These are phyloP conservation scores for Rutidosis leptorrhynchoides DNA, from an alignment of 129 eudicot genomes.

Conservation along the genomic window DNA sequence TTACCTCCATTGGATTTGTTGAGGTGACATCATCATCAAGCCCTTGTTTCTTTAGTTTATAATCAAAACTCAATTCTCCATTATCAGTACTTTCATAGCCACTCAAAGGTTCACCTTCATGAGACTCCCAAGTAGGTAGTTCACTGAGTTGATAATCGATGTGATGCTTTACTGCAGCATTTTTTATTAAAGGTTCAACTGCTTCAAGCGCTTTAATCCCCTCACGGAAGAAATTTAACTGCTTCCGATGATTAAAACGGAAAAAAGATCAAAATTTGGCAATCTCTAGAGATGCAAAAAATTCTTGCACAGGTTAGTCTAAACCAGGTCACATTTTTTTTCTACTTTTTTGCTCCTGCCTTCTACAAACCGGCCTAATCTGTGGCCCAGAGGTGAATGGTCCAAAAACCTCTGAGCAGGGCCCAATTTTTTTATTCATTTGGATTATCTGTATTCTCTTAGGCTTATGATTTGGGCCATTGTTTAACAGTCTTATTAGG, in stretches of 20 bases:
- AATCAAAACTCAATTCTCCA: slow-evolving; percentile 79
- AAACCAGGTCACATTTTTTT: background rate
- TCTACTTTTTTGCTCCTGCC: no score
- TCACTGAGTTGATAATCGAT: slow-evolving; percentile 68
- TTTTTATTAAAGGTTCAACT: slow-evolving; percentile 64
- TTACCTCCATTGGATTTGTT: slow-evolving; percentile 78
- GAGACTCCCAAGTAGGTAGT: slow-evolving; percentile 46
- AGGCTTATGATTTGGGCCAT: background rate
- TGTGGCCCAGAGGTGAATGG: no score
- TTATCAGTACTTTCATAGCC: slow-evolving; percentile 52
- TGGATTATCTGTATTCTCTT: background rate
- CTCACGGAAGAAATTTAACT: slow-evolving; percentile 78
- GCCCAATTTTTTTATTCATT: background rate
- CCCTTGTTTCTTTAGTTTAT: slow-evolving; percentile 53
- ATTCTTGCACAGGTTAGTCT: background rate
- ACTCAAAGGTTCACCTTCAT: slow-evolving; percentile 46
- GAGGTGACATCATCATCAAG: slow-evolving; percentile 46
- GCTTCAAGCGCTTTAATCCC: slow-evolving; percentile 80
- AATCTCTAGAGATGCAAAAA: slow-evolving; percentile 15
- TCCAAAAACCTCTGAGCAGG: no score
- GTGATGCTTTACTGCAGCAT: slow-evolving; percentile 65
- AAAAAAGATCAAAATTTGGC: slow-evolving; percentile 16
- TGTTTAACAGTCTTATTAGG: background rate
- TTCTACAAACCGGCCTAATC: no score
- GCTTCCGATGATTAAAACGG: slow-evolving; percentile 44